Evolutionary conservation across 2,329 filamentous ascomycete species (phyloP), one percentile per base, ranked within the genome.

Genomic region (Colletotrichum karsti): DNA sequence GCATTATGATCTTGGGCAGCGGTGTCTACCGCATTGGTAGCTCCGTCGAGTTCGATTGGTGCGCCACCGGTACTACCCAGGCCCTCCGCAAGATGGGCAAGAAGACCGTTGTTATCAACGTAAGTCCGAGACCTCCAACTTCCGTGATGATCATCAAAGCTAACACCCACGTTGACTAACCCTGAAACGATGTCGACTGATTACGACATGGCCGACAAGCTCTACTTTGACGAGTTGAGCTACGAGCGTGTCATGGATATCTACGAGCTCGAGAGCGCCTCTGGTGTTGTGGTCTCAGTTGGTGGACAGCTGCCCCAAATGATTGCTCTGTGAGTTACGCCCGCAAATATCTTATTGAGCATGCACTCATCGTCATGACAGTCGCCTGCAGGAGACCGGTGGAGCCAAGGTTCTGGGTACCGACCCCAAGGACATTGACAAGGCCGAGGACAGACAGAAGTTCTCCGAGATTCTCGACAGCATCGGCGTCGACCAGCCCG

Each of bases 231-330:
- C 74, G 96, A 99, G 81, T 83, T 98, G 61, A 96, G 92, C 80
- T 98, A 98, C 78, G 96, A 98, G 84, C 92, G 95, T 77, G 95
- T 98, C 9, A 97, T 98, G 94, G 96, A 99, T 80, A 98, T 98
- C 72, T 98, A 98, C 79, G 96, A 98, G 80, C 88, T 98, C 15
- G 96, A 98, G 81, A 85, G 85, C 66, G 91, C 95, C 7, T 90
- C 86, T 60, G 95, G 95, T 74, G 94, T 98, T 26, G 95, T 98
- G 4, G 95, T 98, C 7, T 98, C 94, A 67, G 94, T 98, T 10
- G 96, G 96, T 77, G 96, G 96, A 46, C 96, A 99, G 82, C 88
- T 98, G 68, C 95, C 96, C 3, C 96, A 99, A 83, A 98, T 98
- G 84, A 98, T 98, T 77, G 96, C 96, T 10, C 15, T 35, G 33